These are phyloP conservation scores for Cordyceps pruinosa DNA, from an alignment of 2,329 filamentous ascomycete genomes.

Conservation along the genomic window DNA sequence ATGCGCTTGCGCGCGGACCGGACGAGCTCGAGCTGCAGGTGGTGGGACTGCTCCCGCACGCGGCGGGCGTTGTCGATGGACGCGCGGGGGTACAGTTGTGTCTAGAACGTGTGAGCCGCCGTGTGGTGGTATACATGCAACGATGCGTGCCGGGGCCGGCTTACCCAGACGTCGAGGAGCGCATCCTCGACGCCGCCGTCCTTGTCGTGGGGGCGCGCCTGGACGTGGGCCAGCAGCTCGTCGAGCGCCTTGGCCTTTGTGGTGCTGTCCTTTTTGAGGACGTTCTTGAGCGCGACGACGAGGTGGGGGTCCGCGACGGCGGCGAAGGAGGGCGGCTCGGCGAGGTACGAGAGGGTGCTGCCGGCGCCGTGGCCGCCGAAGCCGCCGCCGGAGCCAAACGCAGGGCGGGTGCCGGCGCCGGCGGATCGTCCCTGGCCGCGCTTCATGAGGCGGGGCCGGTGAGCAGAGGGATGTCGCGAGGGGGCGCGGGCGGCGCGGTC, in stretches of 20 bases:
- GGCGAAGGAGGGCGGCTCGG: constrained; percentile 76
- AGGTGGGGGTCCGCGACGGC: constrained; percentile 72
- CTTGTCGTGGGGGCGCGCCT: constrained; percentile 43
- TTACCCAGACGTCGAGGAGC: constrained; percentile 81
- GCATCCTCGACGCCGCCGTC: constrained; percentile 66
- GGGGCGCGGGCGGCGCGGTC: not conserved
- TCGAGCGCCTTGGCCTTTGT: constrained; percentile 89
- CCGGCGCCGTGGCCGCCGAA: constrained; percentile 35
- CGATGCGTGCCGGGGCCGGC: not conserved
- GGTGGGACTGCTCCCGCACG: constrained; percentile 81
- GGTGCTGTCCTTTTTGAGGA: constrained; percentile 85
- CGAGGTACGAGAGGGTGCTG: constrained; percentile 71
- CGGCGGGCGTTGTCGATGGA: constrained; percentile 85
- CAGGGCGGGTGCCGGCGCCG: not conserved
- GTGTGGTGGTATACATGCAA: not conserved
- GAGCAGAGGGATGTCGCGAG: not conserved
- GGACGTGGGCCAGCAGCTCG: constrained; percentile 64
- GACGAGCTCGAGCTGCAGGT: constrained; percentile 57
- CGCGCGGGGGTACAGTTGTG: constrained; percentile 76
- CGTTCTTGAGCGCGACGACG: constrained; percentile 85
- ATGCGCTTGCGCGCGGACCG: constrained; percentile 71
- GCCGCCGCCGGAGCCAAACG: constrained; percentile 15
- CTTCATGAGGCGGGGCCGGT: constrained; percentile 1
- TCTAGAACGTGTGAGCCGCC: constrained; percentile 38
- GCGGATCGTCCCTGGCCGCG: constrained; percentile 4